Base-by-base conservation (phyloP, 305 asterid species). In the Solanum hybrid region DNA sequence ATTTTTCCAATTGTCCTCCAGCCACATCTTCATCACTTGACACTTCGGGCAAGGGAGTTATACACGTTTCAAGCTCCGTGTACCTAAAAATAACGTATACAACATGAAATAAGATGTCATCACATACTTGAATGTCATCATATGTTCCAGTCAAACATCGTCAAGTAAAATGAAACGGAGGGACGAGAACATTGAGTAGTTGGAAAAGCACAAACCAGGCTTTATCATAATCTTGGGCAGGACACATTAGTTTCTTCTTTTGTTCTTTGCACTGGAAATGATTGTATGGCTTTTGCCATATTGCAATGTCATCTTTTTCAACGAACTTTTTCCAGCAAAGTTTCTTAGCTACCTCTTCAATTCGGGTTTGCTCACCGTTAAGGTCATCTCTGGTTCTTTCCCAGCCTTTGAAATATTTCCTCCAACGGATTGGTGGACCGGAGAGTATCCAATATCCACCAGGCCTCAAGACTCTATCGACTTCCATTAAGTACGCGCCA, bases 351-450 rank as follows among this genome's bases (percentile, higher is more conserved):
- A 95, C 87, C 33, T 78, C 92, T 41, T 87, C 95, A 90, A 95
- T 91, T 91, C 98, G 94, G 91, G 94, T 94, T 7, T 51, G 97
- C 90, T 93, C 96, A 90, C 87, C 97, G 96, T 84, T 94, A 97
- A 72, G 95, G 22, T 77, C 90, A 12, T 88, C 90, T 89, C 92
- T 97, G 95, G 92, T 97, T 96, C 92, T 98, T 98, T 14, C 97
- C 99, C 99, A 98, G 91, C 96, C 99, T 91, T 95, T 97, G 83
- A 95, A 99, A 72, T 93, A 98, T 90, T 97, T 96, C 84, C 95
- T 75, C 98, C 99, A 97, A 92, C 95, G 98, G 15, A 98, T 98
- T 32, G 99, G 99, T 37, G 98, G 99, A 4, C 99, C 99, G 24
- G 99, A 98, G 75, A 98, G 97, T 80, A 97, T 98, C 87, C 97